Conservation (phyloP, 2,329 filamentous ascomycete species). For the Colletotrichum brevisporum region DNA sequence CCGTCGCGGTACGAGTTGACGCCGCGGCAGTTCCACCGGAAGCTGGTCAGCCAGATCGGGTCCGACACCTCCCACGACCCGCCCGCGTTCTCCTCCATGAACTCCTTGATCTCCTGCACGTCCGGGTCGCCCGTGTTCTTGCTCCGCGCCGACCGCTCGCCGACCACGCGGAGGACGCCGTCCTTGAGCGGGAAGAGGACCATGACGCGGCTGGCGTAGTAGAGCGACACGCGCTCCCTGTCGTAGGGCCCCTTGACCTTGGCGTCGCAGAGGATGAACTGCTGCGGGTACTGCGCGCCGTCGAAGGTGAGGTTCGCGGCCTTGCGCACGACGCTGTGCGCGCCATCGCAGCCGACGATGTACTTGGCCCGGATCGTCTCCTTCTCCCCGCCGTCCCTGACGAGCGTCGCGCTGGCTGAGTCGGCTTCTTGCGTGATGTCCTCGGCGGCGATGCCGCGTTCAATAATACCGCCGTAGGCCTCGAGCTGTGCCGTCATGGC, state of each 20-base stretch:
- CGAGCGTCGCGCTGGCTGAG: conserved; percentile 47
- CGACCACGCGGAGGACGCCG: conserved; percentile 48
- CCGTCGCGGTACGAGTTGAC: conserved; percentile 55
- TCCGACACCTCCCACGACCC: conserved; percentile 47
- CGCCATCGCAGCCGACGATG: conserved; percentile 63
- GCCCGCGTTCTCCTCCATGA: conserved; percentile 48
- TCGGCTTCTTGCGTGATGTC: conserved; percentile 47
- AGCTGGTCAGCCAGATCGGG: conserved; percentile 58
- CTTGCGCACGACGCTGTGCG: conserved; percentile 59
- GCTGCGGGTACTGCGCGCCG: conserved; percentile 57
- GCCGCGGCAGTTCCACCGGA: conserved; percentile 60
- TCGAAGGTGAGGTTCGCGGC: conserved; percentile 55
- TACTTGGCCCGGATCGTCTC: conserved; percentile 53
- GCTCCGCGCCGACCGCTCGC: conserved; percentile 33
- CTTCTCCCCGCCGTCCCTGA: conserved; percentile 34
- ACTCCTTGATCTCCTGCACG: conserved; percentile 41
- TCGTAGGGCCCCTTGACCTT: conserved; percentile 44
- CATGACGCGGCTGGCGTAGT: conserved; percentile 53
- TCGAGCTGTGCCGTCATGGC: conserved; percentile 49
- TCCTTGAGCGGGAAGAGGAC: conserved; percentile 51
- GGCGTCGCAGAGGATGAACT: conserved; percentile 61
- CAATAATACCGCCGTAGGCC: conserved; percentile 45
- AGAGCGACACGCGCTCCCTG: conserved; percentile 43
- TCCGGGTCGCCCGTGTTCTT: conserved; percentile 24
- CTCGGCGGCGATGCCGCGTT: conserved; percentile 49